Evolutionary conservation across 2,329 filamentous ascomycete genomes (phyloP).

Genomic region (Purpureocillium takamizusanense): DNA sequence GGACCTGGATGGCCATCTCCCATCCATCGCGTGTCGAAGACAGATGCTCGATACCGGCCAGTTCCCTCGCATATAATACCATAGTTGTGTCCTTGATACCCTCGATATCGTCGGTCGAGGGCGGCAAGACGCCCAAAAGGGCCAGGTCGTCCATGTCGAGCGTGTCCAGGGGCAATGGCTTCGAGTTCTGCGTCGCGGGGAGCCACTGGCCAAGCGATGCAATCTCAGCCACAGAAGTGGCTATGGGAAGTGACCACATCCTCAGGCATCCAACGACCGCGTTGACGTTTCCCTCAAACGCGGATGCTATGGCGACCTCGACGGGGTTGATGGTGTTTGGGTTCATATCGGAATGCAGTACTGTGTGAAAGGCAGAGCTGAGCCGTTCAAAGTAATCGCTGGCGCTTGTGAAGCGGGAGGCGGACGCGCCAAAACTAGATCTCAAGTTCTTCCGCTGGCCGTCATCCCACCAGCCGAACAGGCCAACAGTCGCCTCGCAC

Average conservation of each 20-base stretch:
- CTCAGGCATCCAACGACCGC: conserved; percentile 66
- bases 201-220: conserved; percentile 81
- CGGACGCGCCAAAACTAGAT: conserved; percentile 22
- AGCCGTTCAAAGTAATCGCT: conserved; percentile 69
- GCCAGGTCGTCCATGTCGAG: conserved; percentile 80
- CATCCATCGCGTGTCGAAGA: conserved; percentile 59
- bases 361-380: conserved; percentile 59
- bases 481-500: conserved; percentile 77
- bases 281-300: conserved; percentile 75
- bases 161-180: conserved; percentile 49
- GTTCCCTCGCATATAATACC: conserved; percentile 61
- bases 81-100: conserved; percentile 74
- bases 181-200: conserved; percentile 29
- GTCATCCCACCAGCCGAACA: conserved; percentile 91
- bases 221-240: conserved; percentile 72
- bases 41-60: conserved; percentile 48
- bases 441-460: conserved; percentile 35
- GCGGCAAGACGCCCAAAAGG: conserved; percentile 60
- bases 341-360: conserved; percentile 60
- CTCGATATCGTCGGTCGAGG: conserved; percentile 48
- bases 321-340: conserved; percentile 68
- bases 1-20: conserved; percentile 78
- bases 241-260: conserved; percentile 71
- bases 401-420: conserved; percentile 38
- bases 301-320: conserved; percentile 73